Evolutionary conservation across 2,329 filamentous ascomycete genomes (phyloP).

Genomic region (Sporothrix pallida): DNA sequence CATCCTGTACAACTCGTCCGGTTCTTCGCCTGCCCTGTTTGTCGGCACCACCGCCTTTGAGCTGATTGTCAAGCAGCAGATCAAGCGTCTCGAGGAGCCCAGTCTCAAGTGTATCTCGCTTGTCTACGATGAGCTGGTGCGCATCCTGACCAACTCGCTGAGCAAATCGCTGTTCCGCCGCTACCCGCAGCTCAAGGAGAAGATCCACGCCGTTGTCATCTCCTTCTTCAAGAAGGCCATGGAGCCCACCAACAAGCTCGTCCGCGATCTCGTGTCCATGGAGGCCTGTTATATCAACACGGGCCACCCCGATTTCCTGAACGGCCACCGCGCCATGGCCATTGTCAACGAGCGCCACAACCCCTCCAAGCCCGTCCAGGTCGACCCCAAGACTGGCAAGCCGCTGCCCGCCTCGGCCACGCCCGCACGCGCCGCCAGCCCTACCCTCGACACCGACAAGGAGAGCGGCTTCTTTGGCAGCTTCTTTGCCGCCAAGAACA

Average conservation of each 20-base stretch:
- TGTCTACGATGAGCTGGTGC: constrained; percentile 96
- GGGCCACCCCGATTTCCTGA: constrained; percentile 95
- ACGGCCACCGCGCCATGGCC: constrained; percentile 96
- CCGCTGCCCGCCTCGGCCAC: constrained; percentile 69
- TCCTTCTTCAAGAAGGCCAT: constrained; percentile 97
- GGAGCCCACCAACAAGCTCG: constrained; percentile 97
- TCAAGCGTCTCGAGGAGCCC: constrained; percentile 93
- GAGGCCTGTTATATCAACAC: constrained; percentile 98
- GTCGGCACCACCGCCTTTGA: constrained; percentile 99
- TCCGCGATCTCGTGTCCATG: constrained; percentile 91
- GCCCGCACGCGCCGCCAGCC: constrained; percentile 77
- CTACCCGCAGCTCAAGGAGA: constrained; percentile 95
- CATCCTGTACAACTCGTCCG: constrained; percentile 98
- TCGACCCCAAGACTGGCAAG: constrained; percentile 98
- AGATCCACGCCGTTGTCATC: constrained; percentile 92
- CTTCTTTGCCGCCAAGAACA: constrained; percentile 99
- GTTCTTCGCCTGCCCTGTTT: constrained; percentile 93
- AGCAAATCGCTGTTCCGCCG: constrained; percentile 88
- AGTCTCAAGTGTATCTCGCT: constrained; percentile 96
- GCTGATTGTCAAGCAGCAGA: constrained; percentile 97
- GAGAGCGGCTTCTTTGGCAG: constrained; percentile 93
- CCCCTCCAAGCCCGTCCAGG: constrained; percentile 82
- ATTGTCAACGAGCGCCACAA: constrained; percentile 94
- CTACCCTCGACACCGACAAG: constrained; percentile 63
- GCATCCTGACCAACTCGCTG: constrained; percentile 89